These are phyloP conservation scores for Coemansia reversa DNA, from an alignment of 192 early-diverging fungal species.

Conservation along the genomic window DNA sequence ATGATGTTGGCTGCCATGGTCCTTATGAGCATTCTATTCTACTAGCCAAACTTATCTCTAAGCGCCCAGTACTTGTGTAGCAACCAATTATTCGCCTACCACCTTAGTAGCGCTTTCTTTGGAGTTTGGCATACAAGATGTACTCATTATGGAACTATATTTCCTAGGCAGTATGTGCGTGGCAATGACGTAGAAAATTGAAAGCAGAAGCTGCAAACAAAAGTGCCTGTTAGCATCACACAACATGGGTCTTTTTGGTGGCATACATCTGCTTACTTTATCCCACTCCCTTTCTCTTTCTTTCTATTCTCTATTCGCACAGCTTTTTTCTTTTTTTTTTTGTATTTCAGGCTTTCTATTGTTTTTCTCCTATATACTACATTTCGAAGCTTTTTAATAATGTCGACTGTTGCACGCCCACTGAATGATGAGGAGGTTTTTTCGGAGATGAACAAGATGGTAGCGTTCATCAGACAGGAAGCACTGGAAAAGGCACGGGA, in stretches of 20 bases:
- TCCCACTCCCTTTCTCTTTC: neutral
- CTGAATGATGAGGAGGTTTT: conserved; percentile 95
- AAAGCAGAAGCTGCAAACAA: too few species aligned
- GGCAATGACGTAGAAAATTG: too few species aligned
- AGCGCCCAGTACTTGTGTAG: too few species aligned
- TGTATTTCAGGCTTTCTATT: neutral
- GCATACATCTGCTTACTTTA: neutral
- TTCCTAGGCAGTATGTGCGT: neutral
- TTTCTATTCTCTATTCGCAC: conserved; percentile 5
- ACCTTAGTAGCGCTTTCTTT: neutral
- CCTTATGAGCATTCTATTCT: conserved; percentile 75
- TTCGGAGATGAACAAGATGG: conserved; percentile 99
- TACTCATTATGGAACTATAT: neutral
- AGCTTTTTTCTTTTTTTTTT: neutral
- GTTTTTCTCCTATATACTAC: neutral
- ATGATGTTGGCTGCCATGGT: conserved; percentile 78
- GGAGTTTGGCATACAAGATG: too few species aligned
- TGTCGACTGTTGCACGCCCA: conserved; percentile 56
- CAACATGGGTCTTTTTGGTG: neutral
- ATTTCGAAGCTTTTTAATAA: conserved; percentile 12
- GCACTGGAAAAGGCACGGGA: conserved; percentile 97
- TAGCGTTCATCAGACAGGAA: conserved; percentile 98
- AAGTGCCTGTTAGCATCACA: too few species aligned
- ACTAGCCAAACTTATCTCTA: conserved; percentile 30
- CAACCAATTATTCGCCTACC: neutral